Evolutionary conservation across 192 early-diverging fungal genomes (phyloP).

Genomic region (Diversispora eburnea): DNA sequence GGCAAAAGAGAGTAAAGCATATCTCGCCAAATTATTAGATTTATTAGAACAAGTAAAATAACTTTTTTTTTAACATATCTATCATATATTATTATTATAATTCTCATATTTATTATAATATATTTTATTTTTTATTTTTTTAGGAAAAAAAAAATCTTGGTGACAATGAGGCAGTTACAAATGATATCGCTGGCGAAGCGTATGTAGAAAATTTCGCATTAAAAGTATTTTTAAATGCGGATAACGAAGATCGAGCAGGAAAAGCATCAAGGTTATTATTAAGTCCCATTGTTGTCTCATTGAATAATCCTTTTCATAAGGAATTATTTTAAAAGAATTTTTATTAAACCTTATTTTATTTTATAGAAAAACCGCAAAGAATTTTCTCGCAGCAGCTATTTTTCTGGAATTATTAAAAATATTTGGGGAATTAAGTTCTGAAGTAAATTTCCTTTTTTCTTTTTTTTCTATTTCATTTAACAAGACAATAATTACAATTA

Average conservation of each 20-base stretch:
- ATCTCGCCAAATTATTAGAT: constrained; percentile 68
- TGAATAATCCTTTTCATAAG: neutral
- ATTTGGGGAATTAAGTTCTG: constrained; percentile 74
- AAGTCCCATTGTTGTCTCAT: constrained; percentile 2
- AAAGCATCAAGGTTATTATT: constrained; percentile 66
- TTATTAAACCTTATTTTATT: neutral
- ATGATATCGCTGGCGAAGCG: constrained; percentile 72
- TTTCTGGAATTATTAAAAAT: constrained; percentile 85
- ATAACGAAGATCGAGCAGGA: constrained; percentile 86
- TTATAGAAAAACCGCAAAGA: constrained; percentile 79
- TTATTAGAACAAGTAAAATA: constrained; percentile 68
- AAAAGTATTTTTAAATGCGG: constrained; percentile 83
- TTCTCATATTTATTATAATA: neutral
- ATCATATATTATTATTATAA: neutral
- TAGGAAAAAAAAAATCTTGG: constrained; percentile 70
- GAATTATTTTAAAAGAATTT: neutral
- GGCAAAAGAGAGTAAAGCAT: constrained; percentile 55
- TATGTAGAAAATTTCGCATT: constrained; percentile 90
- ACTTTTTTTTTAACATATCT: neutral
- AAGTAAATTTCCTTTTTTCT: constrained; percentile 42
- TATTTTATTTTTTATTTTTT: neutral
- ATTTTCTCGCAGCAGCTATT: constrained; percentile 82
- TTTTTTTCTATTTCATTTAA: neutral
- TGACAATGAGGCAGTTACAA: constrained; percentile 63
- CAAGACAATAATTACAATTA: neutral